A percentile compares a stretch with the other conserved stretches of the same genome.
These are phyloP conservation scores for Aspergillus brasiliensis DNA, from an alignment of 2,329 filamentous ascomycete species.

Conservation along the genomic window DNA sequence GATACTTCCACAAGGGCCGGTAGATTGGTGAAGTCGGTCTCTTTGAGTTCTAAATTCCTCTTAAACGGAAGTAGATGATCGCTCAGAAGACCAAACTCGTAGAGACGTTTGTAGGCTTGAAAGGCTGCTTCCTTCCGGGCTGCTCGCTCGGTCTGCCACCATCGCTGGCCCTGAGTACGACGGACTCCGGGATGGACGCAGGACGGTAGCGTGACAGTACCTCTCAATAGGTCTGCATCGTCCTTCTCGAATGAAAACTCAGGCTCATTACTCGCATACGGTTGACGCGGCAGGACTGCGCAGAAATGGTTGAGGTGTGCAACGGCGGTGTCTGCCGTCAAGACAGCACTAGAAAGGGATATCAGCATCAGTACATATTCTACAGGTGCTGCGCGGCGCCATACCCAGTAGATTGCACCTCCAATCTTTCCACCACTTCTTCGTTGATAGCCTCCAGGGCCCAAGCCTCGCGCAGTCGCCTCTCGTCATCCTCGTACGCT, in stretches of 20 bases:
- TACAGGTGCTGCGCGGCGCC: neutral
- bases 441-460: constrained; percentile 54
- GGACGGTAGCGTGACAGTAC: constrained; percentile 70
- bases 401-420: constrained; percentile 40
- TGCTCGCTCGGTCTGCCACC: constrained; percentile 72
- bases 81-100: constrained; percentile 71
- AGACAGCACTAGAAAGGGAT: constrained; percentile 55
- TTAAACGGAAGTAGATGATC: constrained; percentile 71
- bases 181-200: constrained; percentile 67
- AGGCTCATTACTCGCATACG: constrained; percentile 65
- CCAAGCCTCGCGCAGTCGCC: constrained; percentile 51
- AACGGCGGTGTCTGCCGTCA: constrained; percentile 74
- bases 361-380: neutral
- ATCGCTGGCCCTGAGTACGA: constrained; percentile 49
- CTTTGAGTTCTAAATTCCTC: constrained; percentile 31
- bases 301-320: constrained; percentile 85
- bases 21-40: constrained; percentile 14
- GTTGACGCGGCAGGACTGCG: constrained; percentile 56
- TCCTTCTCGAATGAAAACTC: constrained; percentile 56
- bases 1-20: constrained; percentile 26
- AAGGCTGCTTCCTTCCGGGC: constrained; percentile 83
- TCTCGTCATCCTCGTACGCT: constrained; percentile 66
- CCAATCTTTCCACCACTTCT: constrained; percentile 40
- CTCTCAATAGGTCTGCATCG: constrained; percentile 35
- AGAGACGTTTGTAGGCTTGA: constrained; percentile 71